These are phyloP conservation scores for Drosera capensis DNA, from an alignment of 148 eudicot species.

Conservation along the genomic window DNA sequence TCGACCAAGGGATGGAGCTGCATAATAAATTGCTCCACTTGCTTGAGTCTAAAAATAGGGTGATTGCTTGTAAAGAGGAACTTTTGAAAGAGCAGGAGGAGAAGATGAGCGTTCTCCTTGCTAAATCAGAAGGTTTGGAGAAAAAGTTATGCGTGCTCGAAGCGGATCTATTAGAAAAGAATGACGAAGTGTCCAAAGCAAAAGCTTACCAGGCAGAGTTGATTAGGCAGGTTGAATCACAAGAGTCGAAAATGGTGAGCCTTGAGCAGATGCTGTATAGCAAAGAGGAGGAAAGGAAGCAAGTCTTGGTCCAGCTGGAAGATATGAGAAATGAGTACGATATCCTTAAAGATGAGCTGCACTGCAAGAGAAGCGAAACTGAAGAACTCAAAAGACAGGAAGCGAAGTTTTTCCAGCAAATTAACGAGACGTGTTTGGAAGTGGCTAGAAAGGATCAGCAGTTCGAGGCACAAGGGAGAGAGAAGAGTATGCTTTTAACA, in stretches of 20 bases:
- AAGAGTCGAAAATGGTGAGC: constrained; percentile 18
- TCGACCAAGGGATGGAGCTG: constrained; percentile 24
- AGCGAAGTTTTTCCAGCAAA: constrained; percentile 35
- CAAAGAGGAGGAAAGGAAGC: constrained; percentile 27
- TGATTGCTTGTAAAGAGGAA: constrained; percentile 15
- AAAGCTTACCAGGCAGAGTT: constrained; percentile 27
- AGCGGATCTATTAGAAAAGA: constrained; percentile 29
- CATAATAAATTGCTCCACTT: constrained; percentile 19
- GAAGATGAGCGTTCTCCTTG: constrained; percentile 18
- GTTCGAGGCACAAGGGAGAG: constrained; percentile 29
- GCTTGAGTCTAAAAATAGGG: constrained; percentile 21
- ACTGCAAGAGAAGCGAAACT: constrained; percentile 22
- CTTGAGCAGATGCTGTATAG: constrained; percentile 24
- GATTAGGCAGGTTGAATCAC: constrained; percentile 26
- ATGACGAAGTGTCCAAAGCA: constrained; percentile 27
- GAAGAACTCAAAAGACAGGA: constrained; percentile 32
- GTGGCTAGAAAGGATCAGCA: constrained; percentile 26
- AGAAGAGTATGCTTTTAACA: constrained; percentile 35
- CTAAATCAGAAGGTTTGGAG: constrained; percentile 21
- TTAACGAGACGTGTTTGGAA: constrained; percentile 20
- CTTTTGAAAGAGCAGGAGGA: constrained; percentile 32
- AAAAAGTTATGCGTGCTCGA: constrained; percentile 18
- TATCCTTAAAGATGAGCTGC: constrained; percentile 28
- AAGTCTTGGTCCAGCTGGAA: constrained; percentile 24
- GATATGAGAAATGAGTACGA: constrained; percentile 15